Percentiles rank a stretch among this genome's conserved stretches.
These are phyloP conservation scores for Ceratobasidium sp. DNA, from an alignment of 1,284 basidiomycete genomes.

Conservation along the genomic window DNA sequence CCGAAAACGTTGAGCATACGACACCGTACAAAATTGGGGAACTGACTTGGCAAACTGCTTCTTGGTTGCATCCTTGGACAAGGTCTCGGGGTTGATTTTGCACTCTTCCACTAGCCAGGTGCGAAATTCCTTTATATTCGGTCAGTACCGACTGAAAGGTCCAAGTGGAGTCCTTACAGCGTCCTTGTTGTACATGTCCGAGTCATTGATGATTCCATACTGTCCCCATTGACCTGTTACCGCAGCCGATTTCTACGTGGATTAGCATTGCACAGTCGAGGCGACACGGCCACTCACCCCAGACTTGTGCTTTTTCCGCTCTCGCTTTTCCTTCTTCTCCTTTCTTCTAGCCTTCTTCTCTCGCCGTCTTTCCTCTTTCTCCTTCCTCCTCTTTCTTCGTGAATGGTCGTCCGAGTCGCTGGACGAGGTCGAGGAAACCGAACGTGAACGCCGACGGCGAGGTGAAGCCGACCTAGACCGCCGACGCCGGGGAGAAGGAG, in stretches of 20 bases:
- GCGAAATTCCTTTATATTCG: slow-evolving; percentile 72
- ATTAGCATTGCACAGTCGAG: slow-evolving; percentile 12
- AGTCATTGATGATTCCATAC: slow-evolving; percentile 82
- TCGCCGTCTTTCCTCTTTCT: slow-evolving; percentile 54
- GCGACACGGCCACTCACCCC: slow-evolving; percentile 30
- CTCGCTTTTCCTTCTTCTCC: slow-evolving; percentile 66
- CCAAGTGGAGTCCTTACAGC: slow-evolving; percentile 46
- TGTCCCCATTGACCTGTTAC: slow-evolving; percentile 81
- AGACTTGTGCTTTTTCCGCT: slow-evolving; percentile 65
- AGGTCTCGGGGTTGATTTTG: slow-evolving; percentile 84
- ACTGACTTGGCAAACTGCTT: slow-evolving; percentile 81
- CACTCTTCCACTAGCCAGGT: slow-evolving; percentile 91
- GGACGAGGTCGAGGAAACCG: background rate
- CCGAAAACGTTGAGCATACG: background rate
- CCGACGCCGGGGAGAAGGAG: background rate
- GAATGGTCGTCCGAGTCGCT: slow-evolving; percentile 49
- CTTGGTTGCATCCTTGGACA: slow-evolving; percentile 81
- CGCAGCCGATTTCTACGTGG: slow-evolving; percentile 56
- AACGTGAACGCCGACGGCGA: background rate
- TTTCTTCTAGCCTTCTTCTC: slow-evolving; percentile 51
- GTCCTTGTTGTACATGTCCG: slow-evolving; percentile 79
- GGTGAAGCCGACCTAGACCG: slow-evolving; percentile 3
- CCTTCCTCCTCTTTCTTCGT: slow-evolving; percentile 55
- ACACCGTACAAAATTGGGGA: background rate
- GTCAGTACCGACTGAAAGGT: background rate